Evolutionary conservation across 306 rosid genomes (phyloP), one percentile per base, ranked within the genome.

Genomic region (Amphicarpaea edgeworthii): DNA sequence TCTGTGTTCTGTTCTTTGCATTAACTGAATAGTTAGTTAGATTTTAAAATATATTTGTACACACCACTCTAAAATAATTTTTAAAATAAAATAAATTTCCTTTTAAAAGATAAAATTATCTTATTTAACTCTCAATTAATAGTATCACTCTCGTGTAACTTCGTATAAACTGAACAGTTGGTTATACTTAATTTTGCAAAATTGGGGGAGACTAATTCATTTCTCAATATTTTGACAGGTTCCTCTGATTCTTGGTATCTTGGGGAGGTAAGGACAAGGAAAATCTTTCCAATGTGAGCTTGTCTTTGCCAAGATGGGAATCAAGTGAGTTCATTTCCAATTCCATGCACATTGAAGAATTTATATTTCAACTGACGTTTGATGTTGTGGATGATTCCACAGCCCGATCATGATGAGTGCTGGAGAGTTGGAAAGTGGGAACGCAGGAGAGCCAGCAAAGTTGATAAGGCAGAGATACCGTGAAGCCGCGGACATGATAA

Each of bases 341-440:
- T n/a, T n/a, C n/a, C n/a, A n/a, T n/a, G n/a, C n/a, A n/a, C n/a
- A n/a, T n/a, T n/a, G n/a, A n/a, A n/a, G n/a, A n/a, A n/a, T n/a
- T n/a, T n/a, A n/a, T n/a, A n/a, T n/a, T n/a, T n/a, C n/a, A n/a
- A n/a, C n/a, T n/a, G n/a, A n/a, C n/a, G n/a, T n/a, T n/a, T n/a
- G n/a, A n/a, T 28, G 32, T 3, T 28, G 32, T 28, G n/a, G n/a
- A n/a, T n/a, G 32, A 28, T 28, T 28, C 32, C 32, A 28, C 89
- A 90, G 97, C 89, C 98, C 98, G 10, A 94, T 94, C 87, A 90
- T 94, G 98, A 91, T 93, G 98, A 93, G 98, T 85, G 98, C 98
- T 1, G 98, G 97, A 91, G 98, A 94, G 80, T 63, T 94, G 83
- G 98, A 94, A 84, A 94, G 96, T 80, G 97, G 97, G 70, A 94